Evolutionary conservation across 164 flowering plant genomes (phyloP).

Genomic region (Vitis amurensis): DNA sequence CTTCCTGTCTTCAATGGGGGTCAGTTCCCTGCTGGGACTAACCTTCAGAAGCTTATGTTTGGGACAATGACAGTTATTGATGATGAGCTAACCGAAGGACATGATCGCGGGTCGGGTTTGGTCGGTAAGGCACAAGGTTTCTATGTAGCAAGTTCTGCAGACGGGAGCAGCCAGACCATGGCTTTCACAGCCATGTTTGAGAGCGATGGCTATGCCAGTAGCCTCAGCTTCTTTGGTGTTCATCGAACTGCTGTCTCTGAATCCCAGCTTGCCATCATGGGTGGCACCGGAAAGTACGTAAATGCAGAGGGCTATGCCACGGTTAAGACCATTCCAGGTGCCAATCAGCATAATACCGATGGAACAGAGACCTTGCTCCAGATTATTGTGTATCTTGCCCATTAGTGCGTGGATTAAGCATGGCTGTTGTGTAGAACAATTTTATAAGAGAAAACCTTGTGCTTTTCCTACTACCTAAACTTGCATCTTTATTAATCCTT

Average conservation of each 20-base stretch:
- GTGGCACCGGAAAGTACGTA: slow-evolving; percentile 80
- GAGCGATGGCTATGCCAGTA: slow-evolving; percentile 44
- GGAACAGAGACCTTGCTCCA: slow-evolving; percentile 51
- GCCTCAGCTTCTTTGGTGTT: slow-evolving; percentile 68
- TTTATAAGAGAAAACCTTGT: no score
- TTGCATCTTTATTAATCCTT: no score
- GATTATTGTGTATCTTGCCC: slow-evolving; percentile 44
- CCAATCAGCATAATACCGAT: slow-evolving; percentile 42
- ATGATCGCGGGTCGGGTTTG: slow-evolving; percentile 55
- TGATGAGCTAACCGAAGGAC: slow-evolving; percentile 65
- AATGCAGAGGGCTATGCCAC: slow-evolving; percentile 64
- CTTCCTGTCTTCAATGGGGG: slow-evolving; percentile 37
- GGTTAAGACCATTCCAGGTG: slow-evolving; percentile 41
- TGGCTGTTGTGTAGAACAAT: no score
- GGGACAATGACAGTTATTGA: slow-evolving; percentile 72
- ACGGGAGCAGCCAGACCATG: slow-evolving; percentile 64
- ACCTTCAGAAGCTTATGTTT: slow-evolving; percentile 51
- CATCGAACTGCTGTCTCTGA: slow-evolving; percentile 51
- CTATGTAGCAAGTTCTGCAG: slow-evolving; percentile 62
- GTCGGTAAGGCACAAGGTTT: slow-evolving; percentile 77
- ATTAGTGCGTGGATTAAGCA: slow-evolving; percentile 15
- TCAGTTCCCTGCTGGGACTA: slow-evolving; percentile 46
- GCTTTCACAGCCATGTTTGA: slow-evolving; percentile 61
- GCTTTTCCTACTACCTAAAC: no score
- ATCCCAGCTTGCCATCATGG: slow-evolving; percentile 66